phyloP scores from a whole-genome alignment of 1,139 yeast species.

The Geotrichum phurueaensis region DNA sequence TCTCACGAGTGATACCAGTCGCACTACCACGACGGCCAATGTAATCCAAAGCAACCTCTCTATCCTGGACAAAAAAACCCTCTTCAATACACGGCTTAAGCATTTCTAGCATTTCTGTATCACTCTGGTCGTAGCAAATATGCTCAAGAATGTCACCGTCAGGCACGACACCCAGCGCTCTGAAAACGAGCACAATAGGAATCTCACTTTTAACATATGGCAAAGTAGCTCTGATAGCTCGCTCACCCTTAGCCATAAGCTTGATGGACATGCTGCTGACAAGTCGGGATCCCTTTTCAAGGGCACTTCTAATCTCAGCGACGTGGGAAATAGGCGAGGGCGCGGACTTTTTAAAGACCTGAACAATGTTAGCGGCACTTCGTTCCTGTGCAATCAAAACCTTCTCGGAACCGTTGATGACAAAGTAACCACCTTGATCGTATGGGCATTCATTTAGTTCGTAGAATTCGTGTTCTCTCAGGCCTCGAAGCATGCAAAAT shows the following conservation, averaged over 20 bases:
- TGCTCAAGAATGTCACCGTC: slow-evolving; percentile 98
- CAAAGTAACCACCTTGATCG: slow-evolving; percentile 99
- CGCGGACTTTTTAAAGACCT: slow-evolving; percentile 95
- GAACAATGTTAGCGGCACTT: slow-evolving; percentile 96
- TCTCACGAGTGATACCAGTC: slow-evolving; percentile 91
- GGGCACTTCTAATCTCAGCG: slow-evolving; percentile 94
- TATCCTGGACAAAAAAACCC: slow-evolving; percentile 95
- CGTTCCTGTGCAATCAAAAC: slow-evolving; percentile 98
- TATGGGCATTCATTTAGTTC: slow-evolving; percentile 97
- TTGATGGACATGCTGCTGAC: slow-evolving; percentile 93
- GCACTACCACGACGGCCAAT: slow-evolving; percentile 97
- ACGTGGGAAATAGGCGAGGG: slow-evolving; percentile 94
- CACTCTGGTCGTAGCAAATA: slow-evolving; percentile 94
- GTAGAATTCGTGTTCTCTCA: slow-evolving; percentile 91
- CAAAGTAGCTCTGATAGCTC: slow-evolving; percentile 86
- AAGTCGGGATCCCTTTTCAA: slow-evolving; percentile 93
- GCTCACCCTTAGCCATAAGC: slow-evolving; percentile 76
- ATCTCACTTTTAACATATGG: slow-evolving; percentile 96
- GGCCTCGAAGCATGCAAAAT: slow-evolving; percentile 87
- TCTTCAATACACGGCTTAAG: slow-evolving; percentile 98
- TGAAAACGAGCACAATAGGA: slow-evolving; percentile 91
- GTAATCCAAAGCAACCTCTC: slow-evolving; percentile 95
- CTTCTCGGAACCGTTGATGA: slow-evolving; percentile 96
- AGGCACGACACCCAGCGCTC: slow-evolving; percentile 97
- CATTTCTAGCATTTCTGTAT: slow-evolving; percentile 99